phyloP scores from a whole-genome alignment of 2,329 filamentous ascomycete species.

The Ustilaginoidea virens region DNA sequence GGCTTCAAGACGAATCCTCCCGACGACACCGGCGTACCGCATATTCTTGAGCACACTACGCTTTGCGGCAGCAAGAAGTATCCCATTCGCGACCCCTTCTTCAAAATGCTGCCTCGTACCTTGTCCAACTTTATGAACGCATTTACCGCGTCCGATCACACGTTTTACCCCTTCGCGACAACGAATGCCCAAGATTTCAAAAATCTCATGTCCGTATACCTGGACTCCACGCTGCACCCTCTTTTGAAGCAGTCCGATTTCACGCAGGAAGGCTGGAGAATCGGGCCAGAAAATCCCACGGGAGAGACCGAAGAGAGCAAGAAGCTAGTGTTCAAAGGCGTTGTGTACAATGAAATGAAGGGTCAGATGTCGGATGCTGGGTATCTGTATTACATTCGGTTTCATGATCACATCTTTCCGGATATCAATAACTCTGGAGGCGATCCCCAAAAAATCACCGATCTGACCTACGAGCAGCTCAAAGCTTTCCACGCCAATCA shows the following conservation, averaged over 20 bases:
- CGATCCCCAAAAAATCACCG: conserved; percentile 90
- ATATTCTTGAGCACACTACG: conserved; percentile 95
- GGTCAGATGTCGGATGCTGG: conserved; percentile 96
- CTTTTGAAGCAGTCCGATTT: conserved; percentile 85
- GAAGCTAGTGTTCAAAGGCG: conserved; percentile 83
- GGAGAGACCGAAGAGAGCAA: conserved; percentile 42
- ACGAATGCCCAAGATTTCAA: conserved; percentile 91
- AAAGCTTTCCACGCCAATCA: conserved; percentile 80
- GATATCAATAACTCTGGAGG: conserved; percentile 93
- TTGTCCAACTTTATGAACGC: conserved; percentile 99
- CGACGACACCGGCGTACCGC: conserved; percentile 87
- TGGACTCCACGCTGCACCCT: conserved; percentile 85
- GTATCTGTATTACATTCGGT: conserved; percentile 90
- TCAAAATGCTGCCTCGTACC: conserved; percentile 97
- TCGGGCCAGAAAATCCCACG: conserved; percentile 78
- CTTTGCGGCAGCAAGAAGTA: conserved; percentile 90
- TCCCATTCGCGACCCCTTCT: conserved; percentile 97
- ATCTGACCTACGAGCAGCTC: conserved; percentile 82
- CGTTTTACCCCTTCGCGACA: conserved; percentile 93
- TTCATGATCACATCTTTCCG: conserved; percentile 88
- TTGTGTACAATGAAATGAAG: conserved; percentile 99
- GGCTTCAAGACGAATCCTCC: conserved; percentile 98
- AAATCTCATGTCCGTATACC: conserved; percentile 91
- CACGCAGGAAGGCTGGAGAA: conserved; percentile 89
- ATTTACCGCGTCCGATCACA: conserved; percentile 91